These are phyloP conservation scores for Purpureocillium takamizusanense DNA, from an alignment of 2,329 filamentous ascomycete genomes.

Conservation along the genomic window DNA sequence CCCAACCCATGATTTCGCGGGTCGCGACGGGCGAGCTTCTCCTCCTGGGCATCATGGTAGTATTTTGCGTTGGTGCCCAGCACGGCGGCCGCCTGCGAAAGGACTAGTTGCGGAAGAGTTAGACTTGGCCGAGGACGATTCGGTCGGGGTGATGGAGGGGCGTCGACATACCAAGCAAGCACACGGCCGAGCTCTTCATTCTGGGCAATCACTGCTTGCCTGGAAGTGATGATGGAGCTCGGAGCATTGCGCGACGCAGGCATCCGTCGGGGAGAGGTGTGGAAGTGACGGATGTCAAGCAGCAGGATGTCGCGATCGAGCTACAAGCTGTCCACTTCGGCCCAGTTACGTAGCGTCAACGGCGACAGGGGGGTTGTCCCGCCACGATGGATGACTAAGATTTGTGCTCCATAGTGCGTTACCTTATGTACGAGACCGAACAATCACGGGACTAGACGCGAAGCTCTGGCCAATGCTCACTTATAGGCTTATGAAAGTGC, in stretches of 20 bases:
- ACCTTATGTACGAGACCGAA: too few relatives aligned
- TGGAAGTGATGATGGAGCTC: constrained; percentile 10
- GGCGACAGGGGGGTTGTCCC: neutral
- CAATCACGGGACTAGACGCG: too few relatives aligned
- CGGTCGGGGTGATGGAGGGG: too few relatives aligned
- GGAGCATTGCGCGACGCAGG: constrained; percentile 18
- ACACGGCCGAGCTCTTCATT: constrained; percentile 31
- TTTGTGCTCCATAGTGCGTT: too few relatives aligned
- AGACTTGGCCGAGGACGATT: too few relatives aligned
- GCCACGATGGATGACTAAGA: constrained; percentile 4
- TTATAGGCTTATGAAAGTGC: too few relatives aligned
- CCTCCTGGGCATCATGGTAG: constrained; percentile 20
- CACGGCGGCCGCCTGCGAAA: constrained; percentile 33
- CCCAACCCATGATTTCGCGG: constrained; percentile 20
- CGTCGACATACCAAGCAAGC: constrained; percentile 31
- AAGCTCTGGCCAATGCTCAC: too few relatives aligned
- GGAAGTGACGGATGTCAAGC: neutral
- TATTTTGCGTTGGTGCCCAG: constrained; percentile 29
- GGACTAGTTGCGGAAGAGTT: constrained; percentile 26
- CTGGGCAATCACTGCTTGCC: constrained; percentile 25
- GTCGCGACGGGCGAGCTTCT: constrained; percentile 16
- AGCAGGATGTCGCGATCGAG: constrained; percentile 1
- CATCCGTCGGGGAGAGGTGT: neutral
- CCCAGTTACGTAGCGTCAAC: constrained; percentile 1
- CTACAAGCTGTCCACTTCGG: constrained; percentile 11